Percentiles rank a stretch among this genome's conserved stretches.
phyloP scores from a whole-genome alignment of 106 monocot species.

The Ottelia alismoides region DNA sequence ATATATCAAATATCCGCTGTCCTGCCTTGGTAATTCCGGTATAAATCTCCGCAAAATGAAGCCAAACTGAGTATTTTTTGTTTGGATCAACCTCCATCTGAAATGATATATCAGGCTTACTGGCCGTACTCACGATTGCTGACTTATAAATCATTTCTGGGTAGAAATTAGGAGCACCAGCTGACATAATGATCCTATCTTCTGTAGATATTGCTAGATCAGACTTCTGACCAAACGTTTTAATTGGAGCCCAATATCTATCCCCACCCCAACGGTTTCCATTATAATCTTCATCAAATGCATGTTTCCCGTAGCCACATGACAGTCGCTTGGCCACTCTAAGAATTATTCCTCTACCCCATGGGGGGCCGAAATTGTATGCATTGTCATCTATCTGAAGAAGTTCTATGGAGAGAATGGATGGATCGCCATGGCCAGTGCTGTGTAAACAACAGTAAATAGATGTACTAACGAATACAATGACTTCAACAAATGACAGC shows the following conservation, averaged over 20 bases:
- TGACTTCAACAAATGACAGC: conserved; percentile 72
- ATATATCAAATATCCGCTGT: conserved; percentile 73
- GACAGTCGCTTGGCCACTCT: conserved; percentile 69
- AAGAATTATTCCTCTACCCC: conserved; percentile 43
- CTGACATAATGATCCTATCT: conserved; percentile 40
- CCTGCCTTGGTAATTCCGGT: conserved; percentile 31
- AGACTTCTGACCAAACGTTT: conserved; percentile 40
- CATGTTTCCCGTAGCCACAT: conserved; percentile 58
- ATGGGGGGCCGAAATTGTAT: conserved; percentile 45
- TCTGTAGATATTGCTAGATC: conserved; percentile 71
- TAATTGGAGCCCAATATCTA: conserved; percentile 67
- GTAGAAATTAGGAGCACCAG: conserved; percentile 67
- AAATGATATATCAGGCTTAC: conserved; percentile 48
- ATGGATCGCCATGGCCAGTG: conserved; percentile 93
- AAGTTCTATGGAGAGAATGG: conserved; percentile 80
- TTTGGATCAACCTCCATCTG: conserved; percentile 74
- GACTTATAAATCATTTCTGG: conserved; percentile 70
- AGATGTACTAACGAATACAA: conserved; percentile 39
- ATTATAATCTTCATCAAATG: conserved; percentile 83
- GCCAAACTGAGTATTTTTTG: conserved; percentile 88
- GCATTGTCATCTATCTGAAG: conserved; percentile 66
- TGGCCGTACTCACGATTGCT: conserved; percentile 69
- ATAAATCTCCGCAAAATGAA: conserved; percentile 97
- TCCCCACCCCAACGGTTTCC: conserved; percentile 89
- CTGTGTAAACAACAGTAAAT: conserved; percentile 74